Percentiles rank a stretch among this genome's conserved stretches.
Evolutionary conservation across 2,329 filamentous ascomycete species (phyloP).

Genomic region (Verticillium zaregamsianum): DNA sequence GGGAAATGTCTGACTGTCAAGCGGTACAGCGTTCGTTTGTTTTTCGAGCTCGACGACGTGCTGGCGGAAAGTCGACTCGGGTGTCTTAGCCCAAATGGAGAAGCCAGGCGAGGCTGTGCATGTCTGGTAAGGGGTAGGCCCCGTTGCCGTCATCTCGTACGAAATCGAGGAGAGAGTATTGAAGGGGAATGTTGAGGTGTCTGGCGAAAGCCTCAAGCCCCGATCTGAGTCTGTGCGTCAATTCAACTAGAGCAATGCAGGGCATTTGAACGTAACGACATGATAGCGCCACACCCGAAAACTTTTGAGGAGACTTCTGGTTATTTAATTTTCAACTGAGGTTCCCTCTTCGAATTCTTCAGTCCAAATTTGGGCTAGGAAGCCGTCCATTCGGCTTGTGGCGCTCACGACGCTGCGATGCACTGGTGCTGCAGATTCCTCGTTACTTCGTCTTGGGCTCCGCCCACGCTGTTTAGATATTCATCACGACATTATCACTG

Average conservation of each 20-base stretch:
- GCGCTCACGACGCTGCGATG: too few relatives aligned
- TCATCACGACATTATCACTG: background rate
- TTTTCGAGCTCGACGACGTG: slow-evolving; percentile 10
- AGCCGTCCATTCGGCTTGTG: too few relatives aligned
- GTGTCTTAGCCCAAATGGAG: slow-evolving; percentile 9
- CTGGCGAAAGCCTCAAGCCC: background rate
- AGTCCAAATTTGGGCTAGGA: too few relatives aligned
- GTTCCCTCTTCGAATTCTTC: too few relatives aligned
- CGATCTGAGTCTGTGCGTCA: background rate
- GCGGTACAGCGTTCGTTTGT: slow-evolving; percentile 10
- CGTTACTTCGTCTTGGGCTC: too few relatives aligned
- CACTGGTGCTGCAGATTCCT: too few relatives aligned
- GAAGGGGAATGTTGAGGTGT: background rate
- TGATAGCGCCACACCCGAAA: too few relatives aligned
- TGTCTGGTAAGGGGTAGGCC: background rate
- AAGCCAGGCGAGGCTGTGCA: slow-evolving; percentile 6
- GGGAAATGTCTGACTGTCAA: slow-evolving; percentile 6
- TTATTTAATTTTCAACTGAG: too few relatives aligned
- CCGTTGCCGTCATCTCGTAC: background rate
- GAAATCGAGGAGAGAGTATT: background rate
- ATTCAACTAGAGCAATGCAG: too few relatives aligned
- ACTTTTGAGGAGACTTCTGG: too few relatives aligned
- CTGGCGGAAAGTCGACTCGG: slow-evolving; percentile 7
- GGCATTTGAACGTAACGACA: too few relatives aligned
- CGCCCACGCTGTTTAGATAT: background rate